A percentile compares a stretch with the other conserved stretches of the same genome.
These are phyloP conservation scores for Mycena rosella DNA, from an alignment of 768 basidiomycete genomes.

Conservation along the genomic window DNA sequence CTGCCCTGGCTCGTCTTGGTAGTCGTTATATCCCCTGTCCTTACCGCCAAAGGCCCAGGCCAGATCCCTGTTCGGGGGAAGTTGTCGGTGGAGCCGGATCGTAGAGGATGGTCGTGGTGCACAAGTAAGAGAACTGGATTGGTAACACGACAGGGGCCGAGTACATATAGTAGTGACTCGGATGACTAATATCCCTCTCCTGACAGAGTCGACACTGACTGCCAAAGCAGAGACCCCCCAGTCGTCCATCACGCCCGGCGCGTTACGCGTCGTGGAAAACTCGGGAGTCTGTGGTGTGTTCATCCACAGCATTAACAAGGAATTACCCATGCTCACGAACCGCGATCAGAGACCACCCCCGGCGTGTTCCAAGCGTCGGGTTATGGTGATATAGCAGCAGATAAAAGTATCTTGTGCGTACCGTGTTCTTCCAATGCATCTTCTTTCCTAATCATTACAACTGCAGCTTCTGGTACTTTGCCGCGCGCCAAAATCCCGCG, in stretches of 20 bases:
- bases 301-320: neutral
- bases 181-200: no score
- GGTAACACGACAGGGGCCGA: no score
- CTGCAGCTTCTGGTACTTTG: slow-evolving; percentile 78
- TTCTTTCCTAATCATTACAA: neutral
- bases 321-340: neutral
- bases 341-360: slow-evolving; percentile 32
- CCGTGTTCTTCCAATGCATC: no score
- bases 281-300: slow-evolving; percentile 30
- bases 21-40: no score
- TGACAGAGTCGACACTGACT: neutral
- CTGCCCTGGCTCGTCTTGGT: no score
- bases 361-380: slow-evolving; percentile 57
- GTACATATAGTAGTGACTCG: no score
- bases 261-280: slow-evolving; percentile 21
- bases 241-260: slow-evolving; percentile 36
- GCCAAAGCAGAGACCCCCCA: slow-evolving; percentile 18
- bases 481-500: slow-evolving; percentile 68
- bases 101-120: no score
- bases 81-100: no score
- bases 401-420: slow-evolving; percentile 55
- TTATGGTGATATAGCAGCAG: slow-evolving; percentile 55
- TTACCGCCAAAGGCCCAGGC: no score
- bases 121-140: no score
- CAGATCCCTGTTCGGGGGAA: no score